Base-by-base conservation (phyloP, 2,329 filamentous ascomycete genomes). In the Calonectria henricotiae region DNA sequence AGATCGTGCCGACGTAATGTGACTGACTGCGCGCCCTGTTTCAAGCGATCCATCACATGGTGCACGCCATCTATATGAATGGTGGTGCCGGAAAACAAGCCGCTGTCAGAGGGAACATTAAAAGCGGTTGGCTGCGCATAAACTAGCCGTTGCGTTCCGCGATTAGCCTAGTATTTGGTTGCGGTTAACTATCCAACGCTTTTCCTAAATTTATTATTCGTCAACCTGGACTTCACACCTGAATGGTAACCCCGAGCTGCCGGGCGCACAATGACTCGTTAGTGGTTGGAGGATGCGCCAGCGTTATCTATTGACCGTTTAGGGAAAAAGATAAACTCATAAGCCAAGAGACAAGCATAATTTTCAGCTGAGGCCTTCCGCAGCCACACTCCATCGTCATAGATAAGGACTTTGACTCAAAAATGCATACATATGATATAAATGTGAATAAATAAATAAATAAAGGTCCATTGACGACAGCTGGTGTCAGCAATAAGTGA, bases 81-180 rank as follows among this genome's bases (percentile, higher is more conserved):
- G 51, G 35, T 39, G 43, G 43, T 58, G 51, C 32, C 32, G 51
- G 51, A 25, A 58, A 58, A 58, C 23, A 58, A 25, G 13, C 15
- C 51, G 20, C 51, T 37, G 23, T 37, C 20, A 25, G 51, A 58
- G 32, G 23, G 32, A 39, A 12, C n/a, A 58, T 32, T 39, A 58
- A 32, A 27, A n/a, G n/a, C 30, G 51, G 51, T 23, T 39, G 35
- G 51, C n/a, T 37, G 51, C 51, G 35, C 32, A 39, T 58, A 15
- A 58, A 39, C 20, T 20, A 20, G 20, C 32, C 51, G 51, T 58
- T 58, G 51, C 32, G 51, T 37, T 58, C 51, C 51, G 51, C 51
- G 51, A 58, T 58, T 58, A 58, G 51, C 51, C 51, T 37, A 23
- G 20, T 30, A 17, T 11, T 39, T 23, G 20, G 20, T 20, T 11